A percentile compares a stretch with the other conserved stretches of the same genome.
These are phyloP conservation scores for Plasmodium vivax DNA, from an alignment of 169 alveolate species.

Conservation along the genomic window DNA sequence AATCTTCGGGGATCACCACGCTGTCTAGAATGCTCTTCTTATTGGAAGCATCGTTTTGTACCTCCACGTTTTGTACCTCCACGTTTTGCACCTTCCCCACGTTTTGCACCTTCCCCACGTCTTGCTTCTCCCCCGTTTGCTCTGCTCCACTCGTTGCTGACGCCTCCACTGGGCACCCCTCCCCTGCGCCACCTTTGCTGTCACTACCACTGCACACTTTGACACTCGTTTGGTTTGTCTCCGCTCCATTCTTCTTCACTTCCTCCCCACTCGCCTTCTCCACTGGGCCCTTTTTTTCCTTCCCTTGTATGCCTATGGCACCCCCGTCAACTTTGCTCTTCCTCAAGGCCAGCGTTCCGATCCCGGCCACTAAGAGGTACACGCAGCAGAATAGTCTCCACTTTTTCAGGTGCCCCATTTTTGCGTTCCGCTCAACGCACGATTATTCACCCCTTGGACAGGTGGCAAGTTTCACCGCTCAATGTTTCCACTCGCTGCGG, in stretches of 20 bases:
- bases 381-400: neutral
- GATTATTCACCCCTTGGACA: neutral
- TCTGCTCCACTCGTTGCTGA: neutral
- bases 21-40: neutral
- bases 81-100: neutral
- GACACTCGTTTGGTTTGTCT: neutral
- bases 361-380: neutral
- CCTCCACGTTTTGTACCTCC: neutral
- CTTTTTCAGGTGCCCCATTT: neutral
- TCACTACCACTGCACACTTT: neutral
- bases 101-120: no score
- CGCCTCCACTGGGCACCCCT: neutral
- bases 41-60: neutral
- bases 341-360: neutral
- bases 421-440: neutral
- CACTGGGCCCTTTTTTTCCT: neutral
- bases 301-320: neutral
- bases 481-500: neutral
- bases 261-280: no score
- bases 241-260: neutral
- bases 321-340: neutral
- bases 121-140: neutral
- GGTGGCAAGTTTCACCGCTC: neutral
- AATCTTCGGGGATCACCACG: conserved; percentile 11
- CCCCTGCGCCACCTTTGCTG: neutral